Base-by-base conservation (phyloP, 2,329 filamentous ascomycete genomes). In the Penicillium sp. region DNA sequence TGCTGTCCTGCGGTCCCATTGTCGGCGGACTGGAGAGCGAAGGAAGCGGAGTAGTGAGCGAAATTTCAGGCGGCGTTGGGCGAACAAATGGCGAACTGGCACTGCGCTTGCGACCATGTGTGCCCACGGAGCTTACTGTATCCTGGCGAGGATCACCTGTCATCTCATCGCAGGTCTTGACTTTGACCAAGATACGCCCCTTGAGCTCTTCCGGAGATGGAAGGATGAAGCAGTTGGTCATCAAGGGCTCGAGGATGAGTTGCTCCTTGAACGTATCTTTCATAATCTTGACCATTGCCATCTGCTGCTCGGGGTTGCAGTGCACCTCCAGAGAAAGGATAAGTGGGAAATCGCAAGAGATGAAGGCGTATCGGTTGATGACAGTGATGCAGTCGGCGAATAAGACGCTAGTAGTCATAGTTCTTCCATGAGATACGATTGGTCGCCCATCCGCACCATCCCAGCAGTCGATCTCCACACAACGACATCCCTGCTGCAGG, bases 401-500 rank as follows among this genome's bases (percentile, higher is more conserved):
- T 30, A 89, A 85, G 49, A 97, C 91, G 52, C 89, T 87, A 10
- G 86, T 93, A 0, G 94, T 97, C 72, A 95, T 81, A 0, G 92
- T 96, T 52, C 87, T 86, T 20, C 94, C 94, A 64, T 99, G 94
- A 55, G 90, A 91, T 26, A 99, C 94, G 46, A 91, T 85, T 1
- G 94, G 94, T 64, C 90, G 84, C 32, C 90, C 91, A 67, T 96
- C 88, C 46, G 84, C 82, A 13, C 94, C 94, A 72, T 99, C 91
- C 94, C 94, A 99, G 73, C 93, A 97, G 73, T 99, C 94, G 46
- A 99, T 91, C 74, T 99, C 94, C 39, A 99, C 87, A 70, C 94
- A 97, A 43, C 94, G 89, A 69, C 94, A 99, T 7, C 92, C 92
- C 54, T 90, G 88, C 57, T 90, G 86, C 6, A 99, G 81, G 3